These are phyloP conservation scores for Monosporascus cannonballus DNA, from an alignment of 2,329 filamentous ascomycete species.

Conservation along the genomic window DNA sequence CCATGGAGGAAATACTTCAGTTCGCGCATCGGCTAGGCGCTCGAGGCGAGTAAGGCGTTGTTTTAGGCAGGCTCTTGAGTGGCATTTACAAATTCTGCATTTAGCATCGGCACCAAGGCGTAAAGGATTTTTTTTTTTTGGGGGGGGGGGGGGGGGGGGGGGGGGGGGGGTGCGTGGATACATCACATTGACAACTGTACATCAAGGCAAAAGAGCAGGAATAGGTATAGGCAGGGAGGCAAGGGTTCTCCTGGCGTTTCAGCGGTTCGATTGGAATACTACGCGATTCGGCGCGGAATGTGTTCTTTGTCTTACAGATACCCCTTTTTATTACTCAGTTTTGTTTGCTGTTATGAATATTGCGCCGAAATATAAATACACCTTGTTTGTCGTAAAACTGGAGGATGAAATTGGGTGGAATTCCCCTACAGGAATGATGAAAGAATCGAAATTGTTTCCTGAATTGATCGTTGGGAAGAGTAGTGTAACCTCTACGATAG, in stretches of 20 bases:
- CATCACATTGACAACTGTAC: not conserved
- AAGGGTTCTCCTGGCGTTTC: not conserved
- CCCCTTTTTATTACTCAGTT: not conserved
- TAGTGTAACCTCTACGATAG: no score
- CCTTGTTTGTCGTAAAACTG: no score
- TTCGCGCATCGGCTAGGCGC: not conserved
- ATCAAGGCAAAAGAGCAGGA: not conserved
- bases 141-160: no score
- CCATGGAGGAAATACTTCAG: not conserved
- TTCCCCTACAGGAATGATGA: not conserved
- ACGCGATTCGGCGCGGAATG: not conserved
- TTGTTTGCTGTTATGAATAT: not conserved
- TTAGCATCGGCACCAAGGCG: not conserved
- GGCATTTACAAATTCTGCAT: slow-evolving; percentile 6
- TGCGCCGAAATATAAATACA: no score
- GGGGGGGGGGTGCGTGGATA: not conserved
- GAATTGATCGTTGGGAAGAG: no score
- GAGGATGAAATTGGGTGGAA: not conserved
- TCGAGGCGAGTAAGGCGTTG: not conserved
- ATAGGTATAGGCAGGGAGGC: not conserved
- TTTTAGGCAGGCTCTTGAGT: not conserved
- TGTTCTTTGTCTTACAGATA: not conserved
- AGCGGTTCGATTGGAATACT: not conserved
- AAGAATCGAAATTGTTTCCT: no score
- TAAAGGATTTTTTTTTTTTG: not conserved